Percentiles rank a stretch among this genome's conserved stretches.
phyloP scores from a whole-genome alignment of 768 basidiomycete species.

The Rhodotorula toruloides region DNA sequence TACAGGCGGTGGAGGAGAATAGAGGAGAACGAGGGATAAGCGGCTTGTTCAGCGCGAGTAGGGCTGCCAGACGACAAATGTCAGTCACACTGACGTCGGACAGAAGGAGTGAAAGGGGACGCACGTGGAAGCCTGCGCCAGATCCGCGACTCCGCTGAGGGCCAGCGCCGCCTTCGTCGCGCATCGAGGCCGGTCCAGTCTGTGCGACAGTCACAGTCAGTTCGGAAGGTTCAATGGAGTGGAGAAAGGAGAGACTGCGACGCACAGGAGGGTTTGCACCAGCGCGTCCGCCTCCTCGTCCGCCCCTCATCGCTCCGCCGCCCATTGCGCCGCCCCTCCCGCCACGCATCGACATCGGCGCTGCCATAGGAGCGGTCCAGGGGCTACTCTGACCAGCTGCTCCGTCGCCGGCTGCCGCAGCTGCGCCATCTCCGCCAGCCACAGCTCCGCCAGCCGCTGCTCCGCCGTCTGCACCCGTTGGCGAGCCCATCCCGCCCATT shows the following conservation, averaged over 20 bases:
- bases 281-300: constrained; percentile 48
- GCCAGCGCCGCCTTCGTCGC: constrained; percentile 25
- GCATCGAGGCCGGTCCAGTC: constrained; percentile 46
- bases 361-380: constrained; percentile 34
- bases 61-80: constrained; percentile 7
- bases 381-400: constrained; percentile 6
- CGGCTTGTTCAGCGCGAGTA: constrained; percentile 19
- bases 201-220: constrained; percentile 18
- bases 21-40: no score
- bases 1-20: no score
- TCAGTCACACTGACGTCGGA: no score
- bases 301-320: constrained; percentile 48
- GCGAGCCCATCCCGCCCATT: constrained; percentile 44
- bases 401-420: background rate
- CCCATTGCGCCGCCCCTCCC: constrained; percentile 40
- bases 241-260: background rate
- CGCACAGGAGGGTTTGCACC: constrained; percentile 51
- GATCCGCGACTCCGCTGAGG: constrained; percentile 23
- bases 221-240: no score
- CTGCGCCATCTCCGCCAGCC: constrained; percentile 1
- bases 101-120: background rate
- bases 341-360: constrained; percentile 21
- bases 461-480: background rate
- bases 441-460: constrained; percentile 37
- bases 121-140: constrained; percentile 29